Evolutionary conservation across 2,329 filamentous ascomycete genomes (phyloP), one percentile per base, ranked within the genome.

Genomic region (Curvularia lunata): DNA sequence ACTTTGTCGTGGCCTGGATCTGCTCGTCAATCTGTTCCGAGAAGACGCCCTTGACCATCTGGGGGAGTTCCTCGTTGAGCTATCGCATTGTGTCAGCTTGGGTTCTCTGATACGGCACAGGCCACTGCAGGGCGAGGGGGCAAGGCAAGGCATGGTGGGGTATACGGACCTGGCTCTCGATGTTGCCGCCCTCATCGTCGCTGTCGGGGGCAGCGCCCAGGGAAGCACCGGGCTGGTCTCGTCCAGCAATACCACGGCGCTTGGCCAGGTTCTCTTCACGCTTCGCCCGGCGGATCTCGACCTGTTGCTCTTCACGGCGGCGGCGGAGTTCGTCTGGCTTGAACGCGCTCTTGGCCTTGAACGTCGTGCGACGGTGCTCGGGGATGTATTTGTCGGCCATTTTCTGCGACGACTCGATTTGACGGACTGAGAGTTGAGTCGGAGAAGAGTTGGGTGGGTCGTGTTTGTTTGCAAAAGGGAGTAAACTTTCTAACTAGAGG

Each of bases 361-460:
- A 99, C 84, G 97, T 93, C 68, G 92, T 97, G 78, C 95, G 93
- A 80, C 95, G 92, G 85, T 99, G 95, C 84, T 99, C 95, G 79
- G 95, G 95, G 76, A 99, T 99, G 84, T 97, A 99, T 76, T 95
- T 91, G 80, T 99, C 95, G 80, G 95, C 91, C 95, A 99, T 99
- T 82, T 82, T 73, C 88, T 73, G 66, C 67, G 75, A 68, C 65
- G 65, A 62, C 64, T 52, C 58, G 58, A 59, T 57, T 66, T 58
- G 66, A 49, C 60, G 41, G 47, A 51, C 62, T 38, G 58, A 53
- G 61, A 51, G 56, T 55, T 43, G 62, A 60, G 62, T 64, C 62
- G 45, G 61, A 54, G 51, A 57, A 51, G 58, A 48, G 54, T 57
- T 58, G 55, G 59, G 59, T 64, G 58, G 54, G 55, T 48, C 40